These are phyloP conservation scores for Sporopachydermia quercuum DNA, from an alignment of 805 yeast species.

Conservation along the genomic window DNA sequence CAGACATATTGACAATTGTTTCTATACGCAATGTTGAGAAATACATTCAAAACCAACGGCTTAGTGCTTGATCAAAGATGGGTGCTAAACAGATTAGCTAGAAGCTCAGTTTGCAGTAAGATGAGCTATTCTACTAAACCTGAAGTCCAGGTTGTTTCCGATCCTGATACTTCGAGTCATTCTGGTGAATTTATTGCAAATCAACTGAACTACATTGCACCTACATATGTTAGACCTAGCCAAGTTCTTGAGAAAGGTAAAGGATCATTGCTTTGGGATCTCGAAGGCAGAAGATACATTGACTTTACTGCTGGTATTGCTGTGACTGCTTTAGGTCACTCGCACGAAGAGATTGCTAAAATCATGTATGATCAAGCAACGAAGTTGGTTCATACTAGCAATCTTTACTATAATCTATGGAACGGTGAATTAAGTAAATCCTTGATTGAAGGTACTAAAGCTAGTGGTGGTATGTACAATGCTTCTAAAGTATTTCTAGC, in stretches of 20 bases:
- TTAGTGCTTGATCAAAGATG: too few relatives aligned
- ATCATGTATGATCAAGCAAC: conserved; percentile 58
- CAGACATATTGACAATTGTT: too few relatives aligned
- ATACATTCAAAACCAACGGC: too few relatives aligned
- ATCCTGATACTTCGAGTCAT: conserved; percentile 13
- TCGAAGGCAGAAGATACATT: conserved; percentile 60
- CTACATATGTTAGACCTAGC: conserved; percentile 71
- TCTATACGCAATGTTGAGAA: too few relatives aligned
- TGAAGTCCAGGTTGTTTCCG: conserved; percentile 8
- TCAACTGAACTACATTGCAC: conserved; percentile 42
- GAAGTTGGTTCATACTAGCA: conserved; percentile 70
- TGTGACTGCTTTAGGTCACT: conserved; percentile 88
- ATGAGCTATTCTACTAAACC: too few relatives aligned
- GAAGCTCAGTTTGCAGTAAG: too few relatives aligned
- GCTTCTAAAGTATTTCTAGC: conserved; percentile 64
- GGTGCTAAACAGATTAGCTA: too few relatives aligned
- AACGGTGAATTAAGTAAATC: conserved; percentile 66
- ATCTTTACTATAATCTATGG: conserved; percentile 72
- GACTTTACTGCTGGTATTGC: conserved; percentile 97
- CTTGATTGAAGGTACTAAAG: conserved; percentile 52
- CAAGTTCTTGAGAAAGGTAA: conserved; percentile 66
- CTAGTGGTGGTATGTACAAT: conserved; percentile 64
- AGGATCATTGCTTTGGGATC: conserved; percentile 71
- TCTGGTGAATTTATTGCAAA: conserved; percentile 27
- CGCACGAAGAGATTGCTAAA: conserved; percentile 58